Evolutionary conservation across 345 rosid genomes (phyloP).

Genomic region (Linum tenue): DNA sequence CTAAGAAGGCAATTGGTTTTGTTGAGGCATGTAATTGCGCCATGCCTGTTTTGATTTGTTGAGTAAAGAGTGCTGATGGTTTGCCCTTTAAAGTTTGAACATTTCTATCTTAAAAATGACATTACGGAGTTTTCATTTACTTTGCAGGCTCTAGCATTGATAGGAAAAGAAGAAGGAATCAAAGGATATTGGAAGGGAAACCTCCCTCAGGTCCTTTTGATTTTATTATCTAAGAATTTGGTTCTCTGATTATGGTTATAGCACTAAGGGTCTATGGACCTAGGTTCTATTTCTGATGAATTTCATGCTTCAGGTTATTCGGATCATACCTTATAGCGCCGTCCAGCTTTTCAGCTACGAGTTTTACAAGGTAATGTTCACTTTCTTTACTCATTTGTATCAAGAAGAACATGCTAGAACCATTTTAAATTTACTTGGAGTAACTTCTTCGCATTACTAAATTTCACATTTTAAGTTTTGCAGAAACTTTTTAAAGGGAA

Average conservation of each 20-base stretch:
- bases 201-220: conserved; percentile 70
- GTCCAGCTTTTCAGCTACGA: conserved; percentile 94
- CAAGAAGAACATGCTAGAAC: background rate
- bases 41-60: background rate
- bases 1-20: conserved; percentile 74
- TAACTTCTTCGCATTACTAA: background rate
- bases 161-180: conserved; percentile 84
- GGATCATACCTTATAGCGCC: conserved; percentile 88
- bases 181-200: conserved; percentile 99
- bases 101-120: background rate
- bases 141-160: conserved; percentile 64
- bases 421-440: background rate
- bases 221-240: conserved; percentile 1
- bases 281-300: conserved; percentile 16
- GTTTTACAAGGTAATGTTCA: conserved; percentile 59
- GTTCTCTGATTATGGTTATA: background rate
- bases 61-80: background rate
- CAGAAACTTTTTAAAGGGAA: conserved; percentile 75
- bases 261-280: conserved; percentile 6
- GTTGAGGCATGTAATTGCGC: conserved; percentile 40
- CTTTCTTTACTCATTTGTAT: background rate
- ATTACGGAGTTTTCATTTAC: conserved; percentile 8
- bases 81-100: background rate
- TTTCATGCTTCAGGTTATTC: conserved; percentile 49
- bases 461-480: conserved; percentile 21